Conservation (phyloP, 2,329 filamentous ascomycete species). For the Colletotrichum nymphaeae region DNA sequence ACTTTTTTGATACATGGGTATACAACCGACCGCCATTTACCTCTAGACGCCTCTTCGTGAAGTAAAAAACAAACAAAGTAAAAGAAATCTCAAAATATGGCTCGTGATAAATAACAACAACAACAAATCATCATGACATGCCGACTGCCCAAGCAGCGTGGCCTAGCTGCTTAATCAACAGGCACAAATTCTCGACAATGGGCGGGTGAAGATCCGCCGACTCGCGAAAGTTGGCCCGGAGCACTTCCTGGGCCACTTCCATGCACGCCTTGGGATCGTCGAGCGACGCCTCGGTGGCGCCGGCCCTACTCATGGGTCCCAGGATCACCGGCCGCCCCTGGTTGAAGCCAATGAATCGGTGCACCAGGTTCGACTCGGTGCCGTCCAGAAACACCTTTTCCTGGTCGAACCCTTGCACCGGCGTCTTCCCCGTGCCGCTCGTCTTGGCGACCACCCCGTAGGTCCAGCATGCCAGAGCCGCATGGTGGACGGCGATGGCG, state of each 20-base stretch:
- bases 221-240: conserved; percentile 63
- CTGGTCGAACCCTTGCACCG: conserved; percentile 44
- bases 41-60: conserved; percentile 16
- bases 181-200: conserved; percentile 75
- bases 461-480: conserved; percentile 75
- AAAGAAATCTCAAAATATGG: neutral
- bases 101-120: neutral
- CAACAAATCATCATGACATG: conserved; percentile 36
- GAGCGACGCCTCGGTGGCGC: conserved; percentile 53
- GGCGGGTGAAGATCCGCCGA: conserved; percentile 62
- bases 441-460: conserved; percentile 69
- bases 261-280: conserved; percentile 70
- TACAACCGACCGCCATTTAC: conserved; percentile 9
- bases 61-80: neutral
- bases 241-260: conserved; percentile 66
- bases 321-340: conserved; percentile 65
- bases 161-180: conserved; percentile 71
- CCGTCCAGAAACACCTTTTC: conserved; percentile 67
- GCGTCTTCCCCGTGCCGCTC: conserved; percentile 38
- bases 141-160: conserved; percentile 57
- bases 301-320: conserved; percentile 44
- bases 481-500: conserved; percentile 77
- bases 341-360: conserved; percentile 67
- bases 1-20: conserved; percentile 29
- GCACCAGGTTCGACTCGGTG: conserved; percentile 61